Evolutionary conservation across 1,284 basidiomycete genomes (phyloP), one percentile per base, ranked within the genome.

Genomic region (Sanghuangporus sanghuang): DNA sequence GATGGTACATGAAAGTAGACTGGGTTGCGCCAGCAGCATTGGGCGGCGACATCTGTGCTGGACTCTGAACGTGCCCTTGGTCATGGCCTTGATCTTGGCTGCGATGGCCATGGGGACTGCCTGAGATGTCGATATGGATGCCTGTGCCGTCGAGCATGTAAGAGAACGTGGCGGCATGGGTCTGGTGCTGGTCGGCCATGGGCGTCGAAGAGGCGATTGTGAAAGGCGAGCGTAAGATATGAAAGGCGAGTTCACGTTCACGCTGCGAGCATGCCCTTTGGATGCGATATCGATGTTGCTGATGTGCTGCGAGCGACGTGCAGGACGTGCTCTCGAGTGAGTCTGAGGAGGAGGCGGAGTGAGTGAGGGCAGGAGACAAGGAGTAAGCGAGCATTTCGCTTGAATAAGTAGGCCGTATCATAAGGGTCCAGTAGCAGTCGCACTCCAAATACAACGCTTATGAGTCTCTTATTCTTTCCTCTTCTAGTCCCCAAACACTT

Each of bases 101-200:
- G 12, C 14, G 50, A 23, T 27, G 18, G 14, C 53, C 46, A 12
- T 57, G 59, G 8, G 57, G 39, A 14, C 18, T 54, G 21, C 39
- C 32, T 23, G 44, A 21, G 62, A 27, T 58, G 46, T 63, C 62
- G 46, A 63, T 38, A 11, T 39, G n/a, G 46, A 63, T 27, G 23
- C 12, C 23, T 23, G 54, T 27, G 54, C 53, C 40, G 40, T 56
- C 56, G 56, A 53, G 62, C 27, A 48, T 27, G 62, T 52, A 63
- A 12, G 57, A 56, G 48, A 39, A 57, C 9, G 55, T 27, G 21
- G 61, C n/a, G 44, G 55, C 44, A 18, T 52, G 56, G 16, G 32
- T 52, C 50, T 52, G 50, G 50, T 52, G 23, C 50, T 63, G 62
- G 44, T 57, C 62, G 40, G 56, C 57, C 62, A 63, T 63, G 27